A percentile compares a stretch with the other conserved stretches of the same genome.
phyloP scores from a whole-genome alignment of 1,284 basidiomycete genomes.

The Tilletia horrida region DNA sequence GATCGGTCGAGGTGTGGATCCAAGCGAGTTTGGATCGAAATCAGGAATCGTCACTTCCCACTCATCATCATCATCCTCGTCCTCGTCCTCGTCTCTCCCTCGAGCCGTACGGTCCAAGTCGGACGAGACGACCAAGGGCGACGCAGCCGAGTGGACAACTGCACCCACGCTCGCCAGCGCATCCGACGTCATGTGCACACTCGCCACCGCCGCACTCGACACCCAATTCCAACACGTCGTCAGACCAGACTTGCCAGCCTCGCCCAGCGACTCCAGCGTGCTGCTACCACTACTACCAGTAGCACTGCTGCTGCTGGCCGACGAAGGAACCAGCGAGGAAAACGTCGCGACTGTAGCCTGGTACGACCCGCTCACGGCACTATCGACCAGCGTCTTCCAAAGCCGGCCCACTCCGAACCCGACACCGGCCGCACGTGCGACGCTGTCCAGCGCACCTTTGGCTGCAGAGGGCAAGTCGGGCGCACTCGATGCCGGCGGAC shows the following conservation, averaged over 20 bases:
- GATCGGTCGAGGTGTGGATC: constrained; percentile 15
- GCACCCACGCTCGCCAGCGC: constrained; percentile 1
- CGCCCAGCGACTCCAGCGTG: not conserved
- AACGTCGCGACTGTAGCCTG: not conserved
- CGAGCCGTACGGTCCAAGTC: not conserved
- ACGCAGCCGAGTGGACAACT: not conserved
- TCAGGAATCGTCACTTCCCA: constrained; percentile 16
- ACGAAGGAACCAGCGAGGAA: not conserved
- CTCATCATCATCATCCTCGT: constrained; percentile 1
- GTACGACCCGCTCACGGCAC: not conserved
- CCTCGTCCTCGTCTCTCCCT: not conserved
- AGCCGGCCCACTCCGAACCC: constrained; percentile 10
- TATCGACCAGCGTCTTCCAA: constrained; percentile 11
- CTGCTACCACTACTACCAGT: too few relatives aligned
- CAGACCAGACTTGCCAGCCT: not conserved
- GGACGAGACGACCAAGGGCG: not conserved
- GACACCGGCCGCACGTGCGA: constrained; percentile 8
- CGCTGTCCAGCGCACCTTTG: constrained; percentile 13
- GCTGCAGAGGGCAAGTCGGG: not conserved
- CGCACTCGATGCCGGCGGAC: not conserved
- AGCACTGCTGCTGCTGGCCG: too few relatives aligned
- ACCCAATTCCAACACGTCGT: constrained; percentile 2
- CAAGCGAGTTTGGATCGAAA: constrained; percentile 18
- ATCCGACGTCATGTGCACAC: not conserved
- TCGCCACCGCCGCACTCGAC: not conserved